These are phyloP conservation scores for Vaccinium corymbosum DNA, from an alignment of 148 eudicot species.

Conservation along the genomic window DNA sequence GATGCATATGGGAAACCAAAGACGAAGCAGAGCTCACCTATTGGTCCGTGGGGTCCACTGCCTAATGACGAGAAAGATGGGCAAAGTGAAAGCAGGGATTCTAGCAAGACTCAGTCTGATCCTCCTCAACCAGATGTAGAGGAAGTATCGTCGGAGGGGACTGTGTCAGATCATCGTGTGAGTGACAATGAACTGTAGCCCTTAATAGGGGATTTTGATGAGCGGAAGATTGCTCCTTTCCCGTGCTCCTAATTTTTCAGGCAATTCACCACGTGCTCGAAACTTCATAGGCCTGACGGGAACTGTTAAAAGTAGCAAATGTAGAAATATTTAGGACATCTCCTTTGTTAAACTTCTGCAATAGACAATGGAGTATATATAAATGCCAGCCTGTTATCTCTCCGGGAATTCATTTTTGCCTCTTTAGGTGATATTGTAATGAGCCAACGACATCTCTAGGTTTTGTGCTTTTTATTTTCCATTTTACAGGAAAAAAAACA, in stretches of 20 bases:
- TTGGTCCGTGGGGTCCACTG: conserved; percentile 13
- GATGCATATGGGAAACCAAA: conserved; percentile 22
- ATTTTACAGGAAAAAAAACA: background rate
- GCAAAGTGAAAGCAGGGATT: conserved; percentile 32
- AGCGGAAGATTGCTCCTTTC: background rate
- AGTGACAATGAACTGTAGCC: conserved; percentile 25
- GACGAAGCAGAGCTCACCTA: conserved; percentile 15
- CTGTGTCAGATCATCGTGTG: conserved; percentile 35
- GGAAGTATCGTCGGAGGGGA: conserved; percentile 56
- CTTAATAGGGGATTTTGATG: conserved; percentile 8
- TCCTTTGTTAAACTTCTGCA: conserved; percentile 18
- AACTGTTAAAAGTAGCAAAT: conserved; percentile 13
- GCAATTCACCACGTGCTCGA: conserved; percentile 8
- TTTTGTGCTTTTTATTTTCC: background rate
- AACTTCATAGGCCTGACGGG: conserved; percentile 19
- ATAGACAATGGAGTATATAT: background rate
- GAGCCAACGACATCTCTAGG: background rate
- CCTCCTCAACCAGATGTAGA: conserved; percentile 29
- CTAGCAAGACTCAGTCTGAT: conserved; percentile 46
- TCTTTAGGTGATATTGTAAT: background rate
- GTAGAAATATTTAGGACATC: conserved; percentile 14
- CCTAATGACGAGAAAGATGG: conserved; percentile 18
- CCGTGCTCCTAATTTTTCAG: conserved; percentile 3
- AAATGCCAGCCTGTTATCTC: background rate
- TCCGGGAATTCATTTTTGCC: background rate